phyloP scores from a whole-genome alignment of 306 rosid species.

The Delonix regia region DNA sequence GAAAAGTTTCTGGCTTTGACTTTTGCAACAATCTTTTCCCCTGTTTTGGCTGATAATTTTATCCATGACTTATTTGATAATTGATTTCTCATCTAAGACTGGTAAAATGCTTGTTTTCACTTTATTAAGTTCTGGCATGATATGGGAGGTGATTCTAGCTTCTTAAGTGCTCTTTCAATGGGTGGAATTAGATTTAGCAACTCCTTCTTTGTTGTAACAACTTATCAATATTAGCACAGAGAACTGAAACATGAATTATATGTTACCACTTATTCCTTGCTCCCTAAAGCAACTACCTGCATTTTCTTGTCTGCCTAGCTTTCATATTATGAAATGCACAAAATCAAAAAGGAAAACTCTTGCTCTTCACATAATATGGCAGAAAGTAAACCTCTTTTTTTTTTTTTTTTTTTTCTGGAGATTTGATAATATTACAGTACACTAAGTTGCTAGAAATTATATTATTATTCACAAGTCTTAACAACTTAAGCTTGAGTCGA shows the following conservation, averaged over 20 bases:
- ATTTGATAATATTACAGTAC: constrained; percentile 4
- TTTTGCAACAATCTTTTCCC: neutral
- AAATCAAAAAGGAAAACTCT: neutral
- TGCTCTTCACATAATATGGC: neutral
- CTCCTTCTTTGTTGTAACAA: constrained; percentile 9
- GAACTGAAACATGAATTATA: constrained; percentile 5
- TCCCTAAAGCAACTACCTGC: neutral
- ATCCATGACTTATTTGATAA: neutral
- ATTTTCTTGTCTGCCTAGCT: neutral
- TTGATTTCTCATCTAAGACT: constrained; percentile 24
- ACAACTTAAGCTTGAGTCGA: neutral
- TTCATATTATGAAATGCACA: neutral
- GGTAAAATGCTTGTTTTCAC: neutral
- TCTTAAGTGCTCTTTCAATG: constrained; percentile 4
- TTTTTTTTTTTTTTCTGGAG: no score
- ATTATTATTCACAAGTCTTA: neutral
- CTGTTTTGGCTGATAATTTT: constrained; percentile 12
- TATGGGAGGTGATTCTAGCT: constrained; percentile 6
- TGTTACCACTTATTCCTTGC: neutral
- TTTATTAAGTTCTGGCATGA: constrained; percentile 5
- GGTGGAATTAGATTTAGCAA: constrained; percentile 8
- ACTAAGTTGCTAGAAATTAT: neutral
- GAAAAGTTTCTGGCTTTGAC: neutral
- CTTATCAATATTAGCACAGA: neutral
- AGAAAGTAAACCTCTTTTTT: neutral